Conservation (phyloP, 2,329 filamentous ascomycete species). For the Penicillium sp. region DNA sequence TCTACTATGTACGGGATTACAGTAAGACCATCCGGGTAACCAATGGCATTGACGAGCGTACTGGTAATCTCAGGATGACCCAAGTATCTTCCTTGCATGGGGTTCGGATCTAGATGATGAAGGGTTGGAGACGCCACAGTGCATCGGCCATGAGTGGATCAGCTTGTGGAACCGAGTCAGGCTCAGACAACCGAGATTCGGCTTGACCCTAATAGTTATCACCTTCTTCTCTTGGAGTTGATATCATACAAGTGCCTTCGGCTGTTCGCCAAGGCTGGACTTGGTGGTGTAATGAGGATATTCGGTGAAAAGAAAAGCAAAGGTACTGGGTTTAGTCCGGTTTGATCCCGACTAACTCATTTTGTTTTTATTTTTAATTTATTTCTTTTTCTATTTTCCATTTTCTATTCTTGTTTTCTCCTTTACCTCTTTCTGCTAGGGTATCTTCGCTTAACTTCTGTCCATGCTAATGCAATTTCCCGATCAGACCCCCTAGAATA, state of each 20-base stretch:
- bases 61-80: constrained; percentile 16
- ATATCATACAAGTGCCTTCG: neutral
- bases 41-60: constrained; percentile 8
- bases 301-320: neutral
- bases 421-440: neutral
- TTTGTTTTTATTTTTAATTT: neutral
- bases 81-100: constrained; percentile 26
- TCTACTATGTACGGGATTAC: constrained; percentile 12
- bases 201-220: neutral
- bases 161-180: constrained; percentile 22
- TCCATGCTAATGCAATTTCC: constrained; percentile 10
- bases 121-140: constrained; percentile 15
- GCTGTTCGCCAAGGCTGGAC: neutral
- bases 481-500: constrained; percentile 7
- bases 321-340: neutral
- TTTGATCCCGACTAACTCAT: neutral
- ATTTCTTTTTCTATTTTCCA: neutral
- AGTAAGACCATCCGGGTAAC: constrained; percentile 10
- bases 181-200: constrained; percentile 4
- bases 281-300: neutral
- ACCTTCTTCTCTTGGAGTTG: neutral
- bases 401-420: neutral
- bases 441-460: neutral
- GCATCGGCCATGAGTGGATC: constrained; percentile 16
- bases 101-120: constrained; percentile 21